phyloP scores from a whole-genome alignment of 2,329 filamentous ascomycete species.

The Arthroderma uncinatum region DNA sequence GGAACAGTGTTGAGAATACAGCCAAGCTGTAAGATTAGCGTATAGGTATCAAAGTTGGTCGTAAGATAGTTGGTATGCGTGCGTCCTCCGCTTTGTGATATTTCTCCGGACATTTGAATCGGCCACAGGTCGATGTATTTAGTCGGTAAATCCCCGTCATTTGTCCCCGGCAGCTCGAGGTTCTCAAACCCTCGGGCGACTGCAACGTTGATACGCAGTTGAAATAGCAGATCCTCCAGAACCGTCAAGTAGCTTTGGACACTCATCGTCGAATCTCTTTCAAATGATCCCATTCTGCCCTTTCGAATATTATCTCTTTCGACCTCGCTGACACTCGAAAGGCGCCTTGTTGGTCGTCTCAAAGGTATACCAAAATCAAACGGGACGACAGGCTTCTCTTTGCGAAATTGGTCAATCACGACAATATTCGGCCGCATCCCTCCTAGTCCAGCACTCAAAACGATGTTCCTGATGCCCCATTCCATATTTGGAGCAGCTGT shows the following conservation, averaged over 20 bases:
- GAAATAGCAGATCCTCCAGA: constrained; percentile 67
- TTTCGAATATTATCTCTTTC: background rate
- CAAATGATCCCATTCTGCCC: background rate
- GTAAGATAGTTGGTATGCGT: constrained; percentile 58
- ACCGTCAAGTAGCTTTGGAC: constrained; percentile 69
- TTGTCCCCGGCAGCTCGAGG: constrained; percentile 57
- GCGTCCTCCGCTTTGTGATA: constrained; percentile 51
- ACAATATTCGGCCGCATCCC: constrained; percentile 87
- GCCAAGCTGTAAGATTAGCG: constrained; percentile 74
- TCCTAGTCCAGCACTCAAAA: constrained; percentile 68
- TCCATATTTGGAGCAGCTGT: constrained; percentile 71
- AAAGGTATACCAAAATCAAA: background rate
- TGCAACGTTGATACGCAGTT: constrained; percentile 71
- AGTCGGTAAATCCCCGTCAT: constrained; percentile 49
- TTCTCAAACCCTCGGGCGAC: constrained; percentile 70
- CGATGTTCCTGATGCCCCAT: constrained; percentile 75
- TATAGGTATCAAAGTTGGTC: constrained; percentile 85
- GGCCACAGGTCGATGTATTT: constrained; percentile 83
- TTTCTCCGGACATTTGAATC: constrained; percentile 83
- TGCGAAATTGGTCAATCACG: constrained; percentile 62
- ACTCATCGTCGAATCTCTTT: constrained; percentile 24
- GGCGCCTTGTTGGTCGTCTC: constrained; percentile 7
- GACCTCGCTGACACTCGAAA: constrained; percentile 16
- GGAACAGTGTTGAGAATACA: constrained; percentile 74
- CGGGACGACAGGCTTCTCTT: background rate